Conservation (phyloP, 139 green algal species). For the Haematococcus sp. region DNA sequence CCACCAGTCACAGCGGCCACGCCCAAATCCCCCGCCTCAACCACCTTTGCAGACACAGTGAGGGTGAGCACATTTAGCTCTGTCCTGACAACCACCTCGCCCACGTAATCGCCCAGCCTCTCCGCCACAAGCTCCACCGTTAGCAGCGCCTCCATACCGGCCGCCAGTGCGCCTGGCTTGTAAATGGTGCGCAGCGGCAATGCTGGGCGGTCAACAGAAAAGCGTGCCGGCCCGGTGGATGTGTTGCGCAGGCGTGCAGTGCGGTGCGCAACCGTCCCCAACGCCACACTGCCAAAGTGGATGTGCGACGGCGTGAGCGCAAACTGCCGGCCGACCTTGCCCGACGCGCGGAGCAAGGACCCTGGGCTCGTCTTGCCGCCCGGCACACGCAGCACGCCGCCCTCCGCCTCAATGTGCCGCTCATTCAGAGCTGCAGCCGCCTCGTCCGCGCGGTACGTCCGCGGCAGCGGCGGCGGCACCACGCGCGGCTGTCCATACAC, state of each 20-base stretch:
- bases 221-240: slow-evolving; percentile 47
- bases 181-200: slow-evolving; percentile 51
- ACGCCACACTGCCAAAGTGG: slow-evolving; percentile 54
- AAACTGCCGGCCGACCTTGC: slow-evolving; percentile 46
- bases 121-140: slow-evolving; percentile 59
- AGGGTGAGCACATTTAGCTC: slow-evolving; percentile 59
- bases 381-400: slow-evolving; percentile 15
- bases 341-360: slow-evolving; percentile 17
- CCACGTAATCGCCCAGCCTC: slow-evolving; percentile 46
- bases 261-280: slow-evolving; percentile 41
- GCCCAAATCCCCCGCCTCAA: neutral
- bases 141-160: slow-evolving; percentile 54
- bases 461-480: slow-evolving; percentile 29
- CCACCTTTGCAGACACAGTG: slow-evolving; percentile 52
- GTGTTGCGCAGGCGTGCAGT: slow-evolving; percentile 51
- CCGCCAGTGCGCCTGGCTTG: slow-evolving; percentile 46
- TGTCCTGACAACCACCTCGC: slow-evolving; percentile 47
- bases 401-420: slow-evolving; percentile 42
- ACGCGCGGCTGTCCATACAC: slow-evolving; percentile 52
- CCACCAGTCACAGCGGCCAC: neutral
- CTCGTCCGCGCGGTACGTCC: slow-evolving; percentile 20
- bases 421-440: slow-evolving; percentile 34
- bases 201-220: slow-evolving; percentile 33
- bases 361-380: neutral
- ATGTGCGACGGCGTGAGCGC: slow-evolving; percentile 51